phyloP scores from a whole-genome alignment of 257 asterid species.

The Salvia splendens region DNA sequence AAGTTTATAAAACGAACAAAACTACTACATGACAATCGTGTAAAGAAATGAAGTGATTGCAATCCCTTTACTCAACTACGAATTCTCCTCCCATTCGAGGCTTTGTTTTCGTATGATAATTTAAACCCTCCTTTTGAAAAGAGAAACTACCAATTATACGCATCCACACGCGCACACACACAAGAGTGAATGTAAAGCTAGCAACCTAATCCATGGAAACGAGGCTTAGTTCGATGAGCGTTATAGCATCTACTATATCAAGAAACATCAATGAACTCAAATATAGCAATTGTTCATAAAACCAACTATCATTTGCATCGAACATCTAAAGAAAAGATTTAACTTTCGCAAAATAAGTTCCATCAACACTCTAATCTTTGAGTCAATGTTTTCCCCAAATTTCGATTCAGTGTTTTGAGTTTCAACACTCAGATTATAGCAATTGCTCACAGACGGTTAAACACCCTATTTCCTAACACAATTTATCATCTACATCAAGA shows the following conservation, averaged over 20 bases:
- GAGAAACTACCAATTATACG: not conserved
- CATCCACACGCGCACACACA: not conserved
- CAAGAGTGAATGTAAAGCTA: not conserved
- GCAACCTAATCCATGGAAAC: not conserved
- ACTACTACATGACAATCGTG: constrained; percentile 12
- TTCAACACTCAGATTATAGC: too few relatives aligned
- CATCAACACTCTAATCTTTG: not conserved
- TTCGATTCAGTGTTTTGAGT: too few relatives aligned
- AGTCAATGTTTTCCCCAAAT: too few relatives aligned
- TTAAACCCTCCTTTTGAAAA: not conserved
- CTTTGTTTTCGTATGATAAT: not conserved
- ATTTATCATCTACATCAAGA: constrained; percentile 23
- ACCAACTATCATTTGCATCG: constrained; percentile 18
- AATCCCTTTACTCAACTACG: not conserved
- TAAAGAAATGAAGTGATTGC: not conserved
- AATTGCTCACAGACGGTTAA: too few relatives aligned
- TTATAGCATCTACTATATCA: constrained; percentile 4
- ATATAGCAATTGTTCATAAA: not conserved
- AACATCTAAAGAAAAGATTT: constrained; percentile 9
- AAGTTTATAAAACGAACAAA: constrained; percentile 15
- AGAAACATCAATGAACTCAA: not conserved
- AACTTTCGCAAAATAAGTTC: not conserved
- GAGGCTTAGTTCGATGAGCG: not conserved
- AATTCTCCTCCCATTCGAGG: not conserved
- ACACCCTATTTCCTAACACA: constrained; percentile 17